A percentile compares a stretch with the other conserved stretches of the same genome.
phyloP scores from a whole-genome alignment of 805 yeast species.

The Candida ascalaphidarum region DNA sequence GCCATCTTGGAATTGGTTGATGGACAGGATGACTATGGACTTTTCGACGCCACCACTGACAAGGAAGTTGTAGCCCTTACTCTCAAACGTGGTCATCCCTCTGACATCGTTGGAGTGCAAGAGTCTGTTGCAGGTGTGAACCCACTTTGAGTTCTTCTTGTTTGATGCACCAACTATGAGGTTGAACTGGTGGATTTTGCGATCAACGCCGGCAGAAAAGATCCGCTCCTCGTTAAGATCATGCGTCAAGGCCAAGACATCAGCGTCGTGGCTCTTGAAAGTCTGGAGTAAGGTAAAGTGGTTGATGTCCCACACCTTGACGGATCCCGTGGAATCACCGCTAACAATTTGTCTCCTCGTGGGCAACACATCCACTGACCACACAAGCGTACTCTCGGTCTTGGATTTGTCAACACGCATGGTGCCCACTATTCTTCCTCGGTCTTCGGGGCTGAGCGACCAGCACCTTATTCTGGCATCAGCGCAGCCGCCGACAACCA shows the following conservation, averaged over 20 bases:
- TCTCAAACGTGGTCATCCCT: slow-evolving; percentile 60
- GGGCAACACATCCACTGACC: slow-evolving; percentile 71
- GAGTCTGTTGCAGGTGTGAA: slow-evolving; percentile 63
- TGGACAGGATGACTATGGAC: slow-evolving; percentile 56
- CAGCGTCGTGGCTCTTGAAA: slow-evolving; percentile 83
- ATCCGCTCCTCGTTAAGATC: slow-evolving; percentile 55
- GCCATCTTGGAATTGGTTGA: slow-evolving; percentile 62
- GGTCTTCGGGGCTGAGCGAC: slow-evolving; percentile 39
- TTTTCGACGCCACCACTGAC: slow-evolving; percentile 83
- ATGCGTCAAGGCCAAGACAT: slow-evolving; percentile 64
- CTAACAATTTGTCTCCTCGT: slow-evolving; percentile 69
- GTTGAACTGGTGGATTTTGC: slow-evolving; percentile 73
- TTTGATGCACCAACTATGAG: slow-evolving; percentile 25
- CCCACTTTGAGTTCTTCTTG: slow-evolving; percentile 49
- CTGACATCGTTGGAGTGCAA: slow-evolving; percentile 85
- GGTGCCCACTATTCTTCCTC: slow-evolving; percentile 68
- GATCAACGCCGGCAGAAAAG: slow-evolving; percentile 88
- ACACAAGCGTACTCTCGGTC: slow-evolving; percentile 80
- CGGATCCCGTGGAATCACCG: slow-evolving; percentile 93
- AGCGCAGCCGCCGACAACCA: slow-evolving; percentile 87
- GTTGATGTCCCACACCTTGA: slow-evolving; percentile 86
- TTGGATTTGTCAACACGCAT: slow-evolving; percentile 89
- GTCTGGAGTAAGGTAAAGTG: slow-evolving; percentile 72
- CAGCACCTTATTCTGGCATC: slow-evolving; percentile 89
- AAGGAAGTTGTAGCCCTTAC: slow-evolving; percentile 58